These are phyloP conservation scores for Podospora comata DNA, from an alignment of 495 filamentous ascomycete species.

Conservation along the genomic window DNA sequence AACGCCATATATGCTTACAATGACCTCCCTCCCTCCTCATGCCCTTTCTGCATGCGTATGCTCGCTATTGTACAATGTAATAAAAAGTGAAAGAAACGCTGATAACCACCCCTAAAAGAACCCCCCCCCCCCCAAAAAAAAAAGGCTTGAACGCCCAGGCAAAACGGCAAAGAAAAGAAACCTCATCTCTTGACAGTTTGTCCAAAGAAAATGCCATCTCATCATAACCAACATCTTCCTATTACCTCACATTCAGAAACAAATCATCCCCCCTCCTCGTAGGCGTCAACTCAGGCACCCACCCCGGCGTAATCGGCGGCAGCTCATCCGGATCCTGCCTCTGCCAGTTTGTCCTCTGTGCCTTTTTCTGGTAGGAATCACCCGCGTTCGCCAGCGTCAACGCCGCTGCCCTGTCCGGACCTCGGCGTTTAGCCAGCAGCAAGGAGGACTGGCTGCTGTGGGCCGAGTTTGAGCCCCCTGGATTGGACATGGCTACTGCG, in stretches of 20 bases:
- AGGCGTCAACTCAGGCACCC: slow-evolving; percentile 50
- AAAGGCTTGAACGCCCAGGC: no score
- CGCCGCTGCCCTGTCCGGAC: slow-evolving; percentile 44
- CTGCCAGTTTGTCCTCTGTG: slow-evolving; percentile 20
- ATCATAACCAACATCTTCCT: background rate
- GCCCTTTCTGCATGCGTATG: background rate
- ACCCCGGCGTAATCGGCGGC: slow-evolving; percentile 49
- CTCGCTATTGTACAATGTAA: background rate
- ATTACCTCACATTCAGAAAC: slow-evolving; percentile 41
- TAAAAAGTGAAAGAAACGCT: no score
- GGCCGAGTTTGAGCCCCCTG: background rate
- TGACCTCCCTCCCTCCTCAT: no score
- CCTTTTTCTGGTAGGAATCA: slow-evolving; percentile 17
- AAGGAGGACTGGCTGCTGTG: slow-evolving; percentile 21
- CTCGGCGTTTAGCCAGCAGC: slow-evolving; percentile 49
- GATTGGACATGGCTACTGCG: background rate
- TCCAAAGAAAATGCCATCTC: background rate
- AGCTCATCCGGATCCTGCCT: slow-evolving; percentile 22
- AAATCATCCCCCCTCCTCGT: slow-evolving; percentile 46
- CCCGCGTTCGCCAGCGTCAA: slow-evolving; percentile 30
- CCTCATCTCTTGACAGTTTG: background rate
- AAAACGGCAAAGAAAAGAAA: background rate
- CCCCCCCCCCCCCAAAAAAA: no score
- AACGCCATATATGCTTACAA: background rate
- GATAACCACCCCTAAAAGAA: no score